Base-by-base conservation (phyloP, 352 stramenopile genomes). In the Pythium oligandrum region DNA sequence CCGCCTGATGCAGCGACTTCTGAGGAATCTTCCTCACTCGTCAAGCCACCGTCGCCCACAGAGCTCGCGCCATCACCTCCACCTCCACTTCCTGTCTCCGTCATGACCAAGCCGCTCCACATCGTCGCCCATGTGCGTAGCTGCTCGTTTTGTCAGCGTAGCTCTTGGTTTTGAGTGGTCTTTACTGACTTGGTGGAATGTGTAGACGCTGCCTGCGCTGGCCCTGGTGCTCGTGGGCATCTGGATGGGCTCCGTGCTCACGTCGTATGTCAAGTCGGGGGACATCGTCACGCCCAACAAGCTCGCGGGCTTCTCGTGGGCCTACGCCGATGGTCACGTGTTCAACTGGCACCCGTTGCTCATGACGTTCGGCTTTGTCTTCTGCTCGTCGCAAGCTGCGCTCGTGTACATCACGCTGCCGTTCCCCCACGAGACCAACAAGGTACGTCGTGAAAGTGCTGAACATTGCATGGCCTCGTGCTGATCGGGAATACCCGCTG, bases 291-390 rank as follows among this genome's bases (percentile, higher is more conserved):
- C 64, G 32, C 55, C 50, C 33, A 82, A 40, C 55, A 50, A 65
- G 33, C 66, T 78, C n/a, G 66, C 77, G 4, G 85, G 85, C 4
- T 95, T 92, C 58, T 78, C 79, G 11, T 92, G 80, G 78, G 68
- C 46, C 38, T 57, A 71, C 33, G 73, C 69, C 30, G 79, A 92
- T 53, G 68, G 53, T 9, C 66, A 59, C 32, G 81, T 95, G 45
- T 95, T 95, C 64, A 92, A 92, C 51, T 95, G 85, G 83, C 85
- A 95, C 63, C 85, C 85, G 46, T 48, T 91, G 48, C 70, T 95
- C 70, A 94, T 94, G 85, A 84, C 72, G 43, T 70, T 93, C 44
- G 85, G 83, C 36, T 83, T 95, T 37, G 63, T 94, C 45, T 83
- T 93, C 37, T 93, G 78, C 71, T 87, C 74, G 6, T 75, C 71